Conservation (phyloP, 208 protist genomes). For the Leishmania guyanensis region DNA sequence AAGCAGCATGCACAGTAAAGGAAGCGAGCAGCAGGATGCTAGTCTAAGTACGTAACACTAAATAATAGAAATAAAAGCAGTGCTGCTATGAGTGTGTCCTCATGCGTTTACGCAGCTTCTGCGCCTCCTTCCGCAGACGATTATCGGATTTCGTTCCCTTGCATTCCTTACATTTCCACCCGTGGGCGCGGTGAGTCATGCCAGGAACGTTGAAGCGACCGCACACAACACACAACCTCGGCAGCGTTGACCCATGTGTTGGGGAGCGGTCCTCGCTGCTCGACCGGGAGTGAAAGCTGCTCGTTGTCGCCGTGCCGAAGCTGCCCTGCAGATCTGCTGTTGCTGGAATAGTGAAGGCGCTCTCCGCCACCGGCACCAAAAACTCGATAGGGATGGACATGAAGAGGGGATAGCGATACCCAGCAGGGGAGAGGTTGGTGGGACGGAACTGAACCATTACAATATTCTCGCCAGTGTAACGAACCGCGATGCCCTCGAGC, state of each 20-base stretch:
- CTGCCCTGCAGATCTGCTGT: slow-evolving; percentile 35
- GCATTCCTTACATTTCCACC: slow-evolving; percentile 89
- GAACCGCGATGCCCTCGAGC: slow-evolving; percentile 79
- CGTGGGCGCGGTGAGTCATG: slow-evolving; percentile 72
- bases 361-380: slow-evolving; percentile 58
- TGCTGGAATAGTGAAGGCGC: slow-evolving; percentile 19
- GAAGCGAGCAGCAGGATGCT: not conserved
- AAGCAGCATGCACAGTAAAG: not conserved
- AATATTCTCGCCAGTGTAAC: slow-evolving; percentile 87
- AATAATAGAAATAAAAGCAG: not conserved
- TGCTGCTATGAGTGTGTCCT: not conserved
- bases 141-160: slow-evolving; percentile 78
- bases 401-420: slow-evolving; percentile 87
- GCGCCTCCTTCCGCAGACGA: slow-evolving; percentile 59
- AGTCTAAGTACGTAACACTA: not conserved
- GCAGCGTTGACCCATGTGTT: slow-evolving; percentile 19
- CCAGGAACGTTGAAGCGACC: slow-evolving; percentile 76
- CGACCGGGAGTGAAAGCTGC: slow-evolving; percentile 36
- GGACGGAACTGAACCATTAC: slow-evolving; percentile 88
- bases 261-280: slow-evolving; percentile 28
- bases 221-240: slow-evolving; percentile 85
- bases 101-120: slow-evolving; percentile 35
- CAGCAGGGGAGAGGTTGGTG: slow-evolving; percentile 63
- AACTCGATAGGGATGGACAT: slow-evolving; percentile 92
- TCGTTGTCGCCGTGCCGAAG: slow-evolving; percentile 43